Conservation (phyloP, 2,329 filamentous ascomycete genomes). For the Pyrenophora seminiperda region DNA sequence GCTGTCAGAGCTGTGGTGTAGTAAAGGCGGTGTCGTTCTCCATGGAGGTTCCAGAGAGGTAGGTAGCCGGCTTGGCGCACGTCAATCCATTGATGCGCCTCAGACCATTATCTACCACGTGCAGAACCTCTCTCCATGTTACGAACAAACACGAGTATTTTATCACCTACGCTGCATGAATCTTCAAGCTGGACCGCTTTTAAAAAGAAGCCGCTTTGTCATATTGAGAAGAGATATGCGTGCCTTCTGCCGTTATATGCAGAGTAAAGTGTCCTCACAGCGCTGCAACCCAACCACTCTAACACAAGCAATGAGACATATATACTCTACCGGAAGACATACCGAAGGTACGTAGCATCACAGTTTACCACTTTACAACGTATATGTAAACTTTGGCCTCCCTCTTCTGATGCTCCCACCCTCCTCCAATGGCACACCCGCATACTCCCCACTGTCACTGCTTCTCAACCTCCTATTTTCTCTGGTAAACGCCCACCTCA, state of each 20-base stretch:
- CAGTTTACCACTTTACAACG: slow-evolving; percentile 24
- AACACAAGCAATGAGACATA: too few species aligned
- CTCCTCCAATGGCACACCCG: slow-evolving; percentile 35
- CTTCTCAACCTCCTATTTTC: slow-evolving; percentile 29
- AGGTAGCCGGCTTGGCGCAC: slow-evolving; percentile 11
- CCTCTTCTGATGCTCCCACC: slow-evolving; percentile 16
- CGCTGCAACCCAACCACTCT: too few species aligned
- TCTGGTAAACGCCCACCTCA: slow-evolving; percentile 50
- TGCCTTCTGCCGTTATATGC: too few species aligned
- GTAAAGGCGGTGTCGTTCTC: slow-evolving; percentile 3
- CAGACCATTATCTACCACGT: too few species aligned
- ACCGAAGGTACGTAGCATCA: background rate
- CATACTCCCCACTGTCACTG: slow-evolving; percentile 26
- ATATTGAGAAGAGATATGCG: too few species aligned
- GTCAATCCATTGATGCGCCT: slow-evolving; percentile 6
- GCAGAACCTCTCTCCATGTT: background rate
- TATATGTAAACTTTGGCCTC: slow-evolving; percentile 35
- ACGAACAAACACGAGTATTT: background rate
- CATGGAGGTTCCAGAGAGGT: background rate
- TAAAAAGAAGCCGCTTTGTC: too few species aligned
- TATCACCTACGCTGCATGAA: background rate
- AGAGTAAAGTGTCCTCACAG: too few species aligned
- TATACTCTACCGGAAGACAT: too few species aligned
- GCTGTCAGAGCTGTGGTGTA: too few species aligned
- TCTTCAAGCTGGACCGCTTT: too few species aligned